Conservation (phyloP, 768 basidiomycete genomes). For the Amanita subjunquillea region DNA sequence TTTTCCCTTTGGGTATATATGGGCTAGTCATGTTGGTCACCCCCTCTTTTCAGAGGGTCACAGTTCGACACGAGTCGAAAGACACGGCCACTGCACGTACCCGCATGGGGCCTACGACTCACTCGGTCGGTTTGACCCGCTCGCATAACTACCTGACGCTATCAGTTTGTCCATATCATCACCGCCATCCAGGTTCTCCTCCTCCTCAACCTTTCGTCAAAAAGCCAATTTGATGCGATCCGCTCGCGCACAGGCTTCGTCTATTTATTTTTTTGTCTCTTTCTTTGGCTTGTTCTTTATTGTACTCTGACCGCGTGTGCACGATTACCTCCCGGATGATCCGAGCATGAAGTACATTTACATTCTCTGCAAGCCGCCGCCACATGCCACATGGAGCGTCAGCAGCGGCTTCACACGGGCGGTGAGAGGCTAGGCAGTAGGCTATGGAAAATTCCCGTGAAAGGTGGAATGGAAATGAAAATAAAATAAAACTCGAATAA, state of each 20-base stretch:
- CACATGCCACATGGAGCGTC: background rate
- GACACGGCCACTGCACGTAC: background rate
- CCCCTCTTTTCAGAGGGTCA: background rate
- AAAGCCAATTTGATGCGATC: slow-evolving; percentile 7
- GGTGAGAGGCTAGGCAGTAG: background rate
- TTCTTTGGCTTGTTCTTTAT: background rate
- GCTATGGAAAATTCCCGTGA: background rate
- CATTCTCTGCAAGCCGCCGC: slow-evolving; percentile 3
- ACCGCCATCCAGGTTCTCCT: background rate
- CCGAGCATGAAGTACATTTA: slow-evolving; percentile 3
- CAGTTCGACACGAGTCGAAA: background rate
- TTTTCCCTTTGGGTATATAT: background rate
- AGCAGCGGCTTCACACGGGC: background rate
- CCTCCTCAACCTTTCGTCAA: slow-evolving; percentile 1
- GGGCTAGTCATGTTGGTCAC: background rate
- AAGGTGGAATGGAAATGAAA: background rate
- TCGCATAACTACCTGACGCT: background rate
- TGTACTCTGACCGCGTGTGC: background rate
- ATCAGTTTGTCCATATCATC: background rate
- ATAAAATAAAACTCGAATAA: no score
- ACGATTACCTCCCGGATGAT: slow-evolving; percentile 3
- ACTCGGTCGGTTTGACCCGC: background rate
- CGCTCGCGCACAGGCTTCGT: background rate
- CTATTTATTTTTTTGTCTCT: background rate
- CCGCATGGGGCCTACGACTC: background rate